Base-by-base conservation (phyloP, 371 early-diverging fungal species). In the Mucor indicus region DNA sequence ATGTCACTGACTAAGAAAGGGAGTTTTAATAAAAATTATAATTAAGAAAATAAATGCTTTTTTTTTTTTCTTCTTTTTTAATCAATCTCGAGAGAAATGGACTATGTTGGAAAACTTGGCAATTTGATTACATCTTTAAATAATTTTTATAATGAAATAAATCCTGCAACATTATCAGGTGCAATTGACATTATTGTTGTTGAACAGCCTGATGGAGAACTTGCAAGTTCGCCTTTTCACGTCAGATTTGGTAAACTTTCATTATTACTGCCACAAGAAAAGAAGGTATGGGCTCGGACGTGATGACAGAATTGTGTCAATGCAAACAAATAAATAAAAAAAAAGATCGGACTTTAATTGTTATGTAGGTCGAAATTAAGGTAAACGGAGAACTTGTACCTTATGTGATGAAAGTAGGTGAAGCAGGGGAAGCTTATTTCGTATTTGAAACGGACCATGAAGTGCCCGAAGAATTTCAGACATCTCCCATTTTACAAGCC, bases 161-260 rank as follows among this genome's bases (percentile, higher is more conserved):
- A 99, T 64, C 98, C 98, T 2, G 83, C 98, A 0, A 98, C 98
- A 1, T 83, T 99, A 19, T 93, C 95, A 12, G 99, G 99, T 22
- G 97, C 98, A 25, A 97, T 98, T 66, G 99, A 99, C 69, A 86
- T 99, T 32, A 86, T 99, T 13, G 98, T 96, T 11, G 92, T 97
- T 12, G 85, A 94, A 60, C 87, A 84, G 51, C 55, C 72, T 21
- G 75, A 87, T 60, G 96, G 95, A 13, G 82, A 84, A 36, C 69
- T 95, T 15, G 69, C 80, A 12, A 93, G 96, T 59, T 93, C 97
- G 4, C 98, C 98, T 3, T 99, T 98, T 64, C 98, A 99, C 69
- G 95, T 98, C 17, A 81, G 98, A 30, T 98, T 99, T 64, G 96
- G 98, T 11, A 98, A 96, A 67, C 73, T 98, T 4, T 90, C 91